A percentile compares a stretch with the other conserved stretches of the same genome.
phyloP scores from a whole-genome alignment of 2,329 filamentous ascomycete genomes.

The Aspergillus spinulosporus region DNA sequence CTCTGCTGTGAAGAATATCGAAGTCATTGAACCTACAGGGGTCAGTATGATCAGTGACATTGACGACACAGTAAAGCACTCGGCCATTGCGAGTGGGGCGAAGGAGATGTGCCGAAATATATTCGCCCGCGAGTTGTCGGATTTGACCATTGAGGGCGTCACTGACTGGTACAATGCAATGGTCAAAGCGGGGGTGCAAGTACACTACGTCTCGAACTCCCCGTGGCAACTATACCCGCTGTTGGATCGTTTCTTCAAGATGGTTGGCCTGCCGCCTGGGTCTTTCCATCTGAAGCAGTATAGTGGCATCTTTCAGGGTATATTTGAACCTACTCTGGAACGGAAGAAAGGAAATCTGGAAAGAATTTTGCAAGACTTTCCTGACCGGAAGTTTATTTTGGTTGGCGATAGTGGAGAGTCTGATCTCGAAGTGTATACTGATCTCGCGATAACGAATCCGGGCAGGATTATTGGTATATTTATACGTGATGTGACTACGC shows the following conservation, averaged over 20 bases:
- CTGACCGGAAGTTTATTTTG: constrained; percentile 81
- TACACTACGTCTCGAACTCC: constrained; percentile 99
- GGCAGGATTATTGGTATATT: constrained; percentile 83
- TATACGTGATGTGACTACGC: constrained; percentile 91
- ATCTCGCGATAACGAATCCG: constrained; percentile 81
- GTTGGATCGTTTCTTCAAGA: constrained; percentile 77
- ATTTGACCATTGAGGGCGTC: constrained; percentile 83
- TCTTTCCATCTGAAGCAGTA: constrained; percentile 97
- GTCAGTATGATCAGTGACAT: constrained; percentile 96
- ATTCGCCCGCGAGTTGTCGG: constrained; percentile 80
- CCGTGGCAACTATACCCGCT: constrained; percentile 97
- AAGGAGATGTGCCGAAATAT: constrained; percentile 96
- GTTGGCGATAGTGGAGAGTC: constrained; percentile 96
- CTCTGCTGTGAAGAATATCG: constrained; percentile 75
- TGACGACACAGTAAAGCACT: constrained; percentile 95
- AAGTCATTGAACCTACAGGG: constrained; percentile 73
- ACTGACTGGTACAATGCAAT: constrained; percentile 83
- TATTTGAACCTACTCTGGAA: constrained; percentile 96
- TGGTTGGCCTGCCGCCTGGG: constrained; percentile 77
- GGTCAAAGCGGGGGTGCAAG: constrained; percentile 76
- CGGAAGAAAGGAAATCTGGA: constrained; percentile 87
- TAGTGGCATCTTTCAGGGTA: constrained; percentile 93
- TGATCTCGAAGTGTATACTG: constrained; percentile 94
- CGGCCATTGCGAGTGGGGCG: constrained; percentile 81
- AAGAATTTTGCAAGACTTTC: constrained; percentile 84